Evolutionary conservation across 1,139 yeast species (phyloP).

Genomic region (Kodamaea arcana): DNA sequence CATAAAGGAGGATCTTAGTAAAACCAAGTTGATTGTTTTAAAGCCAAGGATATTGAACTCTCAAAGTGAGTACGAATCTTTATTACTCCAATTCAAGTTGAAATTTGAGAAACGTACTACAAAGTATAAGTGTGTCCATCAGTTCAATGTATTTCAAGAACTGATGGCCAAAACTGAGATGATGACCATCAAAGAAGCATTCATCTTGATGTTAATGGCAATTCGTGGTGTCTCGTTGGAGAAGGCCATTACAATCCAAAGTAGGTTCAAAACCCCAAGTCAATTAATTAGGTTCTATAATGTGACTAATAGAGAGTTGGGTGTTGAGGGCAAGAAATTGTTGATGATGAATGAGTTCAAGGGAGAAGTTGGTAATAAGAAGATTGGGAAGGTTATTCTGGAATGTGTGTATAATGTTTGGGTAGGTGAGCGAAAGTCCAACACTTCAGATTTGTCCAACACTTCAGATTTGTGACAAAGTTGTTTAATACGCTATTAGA

Average conservation of each 20-base stretch:
- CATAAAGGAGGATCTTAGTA: conserved; percentile 34
- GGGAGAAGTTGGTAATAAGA: conserved; percentile 56
- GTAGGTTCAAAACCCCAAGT: conserved; percentile 59
- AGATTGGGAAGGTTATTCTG: conserved; percentile 57
- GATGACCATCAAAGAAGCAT: conserved; percentile 73
- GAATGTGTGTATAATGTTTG: conserved; percentile 58
- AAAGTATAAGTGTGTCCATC: conserved; percentile 54
- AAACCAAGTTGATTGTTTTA: conserved; percentile 39
- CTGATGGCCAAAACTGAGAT: conserved; percentile 68
- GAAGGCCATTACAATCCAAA: conserved; percentile 76
- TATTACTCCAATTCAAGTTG: conserved; percentile 38
- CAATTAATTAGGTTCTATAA: conserved; percentile 38
- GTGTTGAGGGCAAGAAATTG: conserved; percentile 28
- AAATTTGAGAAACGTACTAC: conserved; percentile 31
- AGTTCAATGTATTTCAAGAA: conserved; percentile 61
- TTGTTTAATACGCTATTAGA: no score
- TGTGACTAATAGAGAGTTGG: conserved; percentile 11
- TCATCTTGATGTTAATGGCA: conserved; percentile 71
- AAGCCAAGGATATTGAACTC: conserved; percentile 47
- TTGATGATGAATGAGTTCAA: conserved; percentile 45
- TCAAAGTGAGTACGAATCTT: conserved; percentile 48
- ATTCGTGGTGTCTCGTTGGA: conserved; percentile 79
- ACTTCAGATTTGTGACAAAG: no score
- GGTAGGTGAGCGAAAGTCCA: no score
- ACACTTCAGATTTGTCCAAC: no score